Evolutionary conservation across 495 filamentous ascomycete species (phyloP), one percentile per base, ranked within the genome.

Genomic region (Aspergillus saccharolyticus): DNA sequence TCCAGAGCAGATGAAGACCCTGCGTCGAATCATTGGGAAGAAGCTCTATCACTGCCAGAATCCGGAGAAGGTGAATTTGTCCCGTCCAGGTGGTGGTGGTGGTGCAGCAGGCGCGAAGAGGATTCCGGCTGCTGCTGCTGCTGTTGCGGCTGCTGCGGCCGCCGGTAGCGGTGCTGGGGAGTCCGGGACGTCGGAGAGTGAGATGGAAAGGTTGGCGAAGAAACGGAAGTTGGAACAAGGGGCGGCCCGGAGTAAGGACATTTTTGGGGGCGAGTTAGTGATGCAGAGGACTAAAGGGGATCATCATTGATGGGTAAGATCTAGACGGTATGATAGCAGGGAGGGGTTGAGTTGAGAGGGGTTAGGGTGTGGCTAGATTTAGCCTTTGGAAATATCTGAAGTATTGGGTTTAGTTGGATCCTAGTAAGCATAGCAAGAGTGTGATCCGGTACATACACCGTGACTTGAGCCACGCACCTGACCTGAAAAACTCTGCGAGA

Each of bases 31-130:
- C 39, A 83, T 85, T 30, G 80, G 80, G 42, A 90, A 86, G 72
- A 95, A 94, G 71, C 75, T 95, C 15, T 83, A 82, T 44, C 85
- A 85, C 55, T 96, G 91, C 68, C 82, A 85, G 55, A 90, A 95
- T 62, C 89, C 89, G 0, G 78, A 83, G 18, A 82, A 82, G 58
- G 65, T 70, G 1, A 75, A 79, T 48, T 42, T 78, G 0, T n/a
- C n/a, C n/a, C n/a, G n/a, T n/a, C n/a, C n/a, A n/a, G n/a, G n/a
- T n/a, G n/a, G n/a, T n/a, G n/a, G n/a, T n/a, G 69, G 33, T 2
- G 33, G 7, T 8, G 33, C 71, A 3, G 74, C 69, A 0, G 72
- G 74, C n/a, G n/a, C n/a, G 63, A 81, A 81, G 60, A 68, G 78
- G n/a, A 53, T 69, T 58, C 56, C 58, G 45, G 20, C 66, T 24